A percentile compares a stretch with the other conserved stretches of the same genome.
phyloP scores from a whole-genome alignment of 2,329 filamentous ascomycete genomes.

The Metarhizium robertsii region DNA sequence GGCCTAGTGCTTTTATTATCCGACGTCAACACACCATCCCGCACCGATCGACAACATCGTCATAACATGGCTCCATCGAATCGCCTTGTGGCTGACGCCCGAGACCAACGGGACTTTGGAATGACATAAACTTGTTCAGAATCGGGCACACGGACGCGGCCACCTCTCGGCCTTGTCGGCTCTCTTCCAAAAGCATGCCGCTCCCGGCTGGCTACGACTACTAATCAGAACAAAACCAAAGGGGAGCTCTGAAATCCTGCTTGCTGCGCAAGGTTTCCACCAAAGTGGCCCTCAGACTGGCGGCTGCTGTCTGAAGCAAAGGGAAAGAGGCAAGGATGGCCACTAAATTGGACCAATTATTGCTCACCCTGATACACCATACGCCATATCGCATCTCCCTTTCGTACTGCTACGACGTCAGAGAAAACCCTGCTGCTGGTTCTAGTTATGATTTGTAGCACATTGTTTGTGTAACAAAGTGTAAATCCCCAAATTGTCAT shows the following conservation, averaged over 20 bases:
- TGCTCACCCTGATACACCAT: background rate
- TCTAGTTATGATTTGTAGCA: background rate
- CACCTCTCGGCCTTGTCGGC: no score
- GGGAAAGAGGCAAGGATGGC: background rate
- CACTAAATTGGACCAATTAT: background rate
- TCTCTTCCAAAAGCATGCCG: background rate
- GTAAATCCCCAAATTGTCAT: background rate
- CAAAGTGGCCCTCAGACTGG: background rate
- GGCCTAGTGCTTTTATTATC: background rate
- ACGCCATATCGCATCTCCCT: background rate
- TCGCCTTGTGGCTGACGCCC: no score
- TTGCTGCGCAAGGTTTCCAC: background rate
- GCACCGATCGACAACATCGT: background rate
- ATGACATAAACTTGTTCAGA: no score
- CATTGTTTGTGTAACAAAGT: no score
- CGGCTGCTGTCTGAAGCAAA: background rate
- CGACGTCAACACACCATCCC: background rate
- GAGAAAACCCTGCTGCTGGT: conserved; percentile 4
- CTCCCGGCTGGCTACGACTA: background rate
- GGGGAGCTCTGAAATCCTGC: background rate
- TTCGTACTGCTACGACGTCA: conserved; percentile 2
- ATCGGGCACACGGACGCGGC: no score
- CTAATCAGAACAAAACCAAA: background rate
- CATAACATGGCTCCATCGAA: background rate
- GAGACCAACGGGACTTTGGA: no score